phyloP scores from a whole-genome alignment of 1,284 basidiomycete genomes.

The Hemileia vastatrix region DNA sequence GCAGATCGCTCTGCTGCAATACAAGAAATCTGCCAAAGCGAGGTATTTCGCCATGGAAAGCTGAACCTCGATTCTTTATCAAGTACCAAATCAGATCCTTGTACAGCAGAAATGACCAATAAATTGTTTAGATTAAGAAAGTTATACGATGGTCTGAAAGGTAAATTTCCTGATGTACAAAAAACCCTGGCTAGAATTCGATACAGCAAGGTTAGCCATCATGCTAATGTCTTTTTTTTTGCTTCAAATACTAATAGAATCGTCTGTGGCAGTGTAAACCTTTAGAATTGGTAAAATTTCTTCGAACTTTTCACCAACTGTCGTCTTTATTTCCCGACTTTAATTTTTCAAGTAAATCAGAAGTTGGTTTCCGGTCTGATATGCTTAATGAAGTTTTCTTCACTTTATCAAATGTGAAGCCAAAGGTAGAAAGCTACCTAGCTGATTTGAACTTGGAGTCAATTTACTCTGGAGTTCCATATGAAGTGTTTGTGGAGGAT shows the following conservation, averaged over 20 bases:
- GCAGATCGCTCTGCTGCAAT: conserved; percentile 11
- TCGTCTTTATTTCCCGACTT: conserved; percentile 32
- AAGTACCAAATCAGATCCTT: conserved; percentile 16
- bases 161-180: conserved; percentile 34
- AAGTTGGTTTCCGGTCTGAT: conserved; percentile 5
- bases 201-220: conserved; percentile 29
- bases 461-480: conserved; percentile 6
- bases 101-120: too few relatives aligned
- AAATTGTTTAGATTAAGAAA: too few relatives aligned
- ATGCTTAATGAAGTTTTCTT: conserved; percentile 30
- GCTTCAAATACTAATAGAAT: not conserved
- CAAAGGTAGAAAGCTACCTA: conserved; percentile 24
- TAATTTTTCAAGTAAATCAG: conserved; percentile 18
- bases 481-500: conserved; percentile 7
- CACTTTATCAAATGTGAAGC: conserved; percentile 23
- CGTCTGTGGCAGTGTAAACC: not conserved
- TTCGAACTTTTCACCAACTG: conserved; percentile 33
- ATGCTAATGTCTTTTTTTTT: not conserved
- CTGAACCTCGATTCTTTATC: conserved; percentile 12
- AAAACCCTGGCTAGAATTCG: conserved; percentile 38
- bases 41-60: too few relatives aligned
- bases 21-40: not conserved
- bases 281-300: conserved; percentile 14
- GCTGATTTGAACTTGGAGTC: conserved; percentile 27
- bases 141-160: conserved; percentile 24